Base-by-base conservation (phyloP, 768 basidiomycete genomes). In the Pisolithus sp. region DNA sequence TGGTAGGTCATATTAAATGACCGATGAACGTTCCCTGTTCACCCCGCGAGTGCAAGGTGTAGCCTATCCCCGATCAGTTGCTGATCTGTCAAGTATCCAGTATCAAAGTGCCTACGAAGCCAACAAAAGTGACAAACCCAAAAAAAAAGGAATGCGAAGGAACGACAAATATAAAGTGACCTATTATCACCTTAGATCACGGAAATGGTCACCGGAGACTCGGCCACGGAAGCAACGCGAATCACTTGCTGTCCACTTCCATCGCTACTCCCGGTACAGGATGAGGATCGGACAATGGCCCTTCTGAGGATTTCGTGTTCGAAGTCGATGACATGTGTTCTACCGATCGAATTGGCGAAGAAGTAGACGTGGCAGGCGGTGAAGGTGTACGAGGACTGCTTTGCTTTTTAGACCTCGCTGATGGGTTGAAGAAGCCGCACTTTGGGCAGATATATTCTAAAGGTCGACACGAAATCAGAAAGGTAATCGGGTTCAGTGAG, bases 381-480 rank as follows among this genome's bases (percentile, higher is more conserved):
- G 66, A 66, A 34, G 68, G 66, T 6, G 59, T 57, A 51, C 56
- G 68, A 21, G 54, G 57, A 48, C 49, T 54, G 44, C 52, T 51
- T 38, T 39, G 58, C 57, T 56, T 69, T 61, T 69, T 68, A 20
- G 66, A 68, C 55, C 66, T 62, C 15, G 62, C 64, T 0, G 77
- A 74, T 5, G 75, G 70, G 60, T 95, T 94, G 67, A 94, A 89
- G 68, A 85, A 81, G 7, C 83, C 83, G 64, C 93, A 95, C 63
- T 89, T 90, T 0, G 83, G 87, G 65, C 92, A 95, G 23, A 81
- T 68, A 59, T 91, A 95, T 71, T 93, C 92, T 94, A 60, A 15
- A n/a, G 13, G 38, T 54, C 36, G 49, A 51, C 36, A 49, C 43
- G 18, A 48, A 15, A 24, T 42, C 23, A 48, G 48, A 12, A 43